phyloP scores from a whole-genome alignment of 495 filamentous ascomycete species.

The Tricharina praecox region DNA sequence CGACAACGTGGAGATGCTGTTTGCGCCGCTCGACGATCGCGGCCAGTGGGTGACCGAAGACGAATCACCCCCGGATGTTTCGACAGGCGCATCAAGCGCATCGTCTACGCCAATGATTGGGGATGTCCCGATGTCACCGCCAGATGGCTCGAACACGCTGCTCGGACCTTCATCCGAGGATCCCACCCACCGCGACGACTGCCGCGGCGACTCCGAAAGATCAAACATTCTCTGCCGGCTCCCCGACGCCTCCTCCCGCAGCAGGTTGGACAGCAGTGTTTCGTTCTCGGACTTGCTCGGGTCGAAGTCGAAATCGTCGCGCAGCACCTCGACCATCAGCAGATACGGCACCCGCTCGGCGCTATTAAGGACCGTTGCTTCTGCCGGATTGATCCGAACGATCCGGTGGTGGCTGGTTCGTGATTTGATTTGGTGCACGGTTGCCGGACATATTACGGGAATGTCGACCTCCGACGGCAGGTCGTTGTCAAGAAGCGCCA shows the following conservation, averaged over 20 bases:
- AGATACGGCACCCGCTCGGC: conserved; percentile 63
- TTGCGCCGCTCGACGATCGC: conserved; percentile 39
- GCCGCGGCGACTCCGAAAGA: conserved; percentile 37
- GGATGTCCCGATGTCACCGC: conserved; percentile 52
- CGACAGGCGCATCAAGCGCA: conserved; percentile 2
- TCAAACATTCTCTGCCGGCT: conserved; percentile 50
- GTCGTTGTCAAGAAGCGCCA: conserved; percentile 55
- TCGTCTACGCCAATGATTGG: conserved; percentile 38
- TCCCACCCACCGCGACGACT: conserved; percentile 28
- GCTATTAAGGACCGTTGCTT: conserved; percentile 62
- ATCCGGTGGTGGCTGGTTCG: conserved; percentile 56
- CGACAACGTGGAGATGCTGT: conserved; percentile 33
- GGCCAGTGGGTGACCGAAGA: conserved; percentile 24
- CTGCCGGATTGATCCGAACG: conserved; percentile 57
- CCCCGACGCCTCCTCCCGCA: conserved; percentile 40
- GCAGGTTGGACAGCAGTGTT: conserved; percentile 39
- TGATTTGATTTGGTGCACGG: conserved; percentile 41
- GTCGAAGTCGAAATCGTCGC: conserved; percentile 60
- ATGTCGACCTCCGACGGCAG: conserved; percentile 62
- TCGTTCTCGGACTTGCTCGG: conserved; percentile 48
- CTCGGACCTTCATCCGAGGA: conserved; percentile 35
- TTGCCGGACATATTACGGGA: conserved; percentile 54
- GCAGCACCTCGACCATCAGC: conserved; percentile 57
- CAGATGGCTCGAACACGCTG: conserved; percentile 58
- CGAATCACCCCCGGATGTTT: background rate